Percentiles rank a stretch among this genome's conserved stretches.
Evolutionary conservation across 352 stramenopile genomes (phyloP).

Genomic region (Saprolegnia diclina): DNA sequence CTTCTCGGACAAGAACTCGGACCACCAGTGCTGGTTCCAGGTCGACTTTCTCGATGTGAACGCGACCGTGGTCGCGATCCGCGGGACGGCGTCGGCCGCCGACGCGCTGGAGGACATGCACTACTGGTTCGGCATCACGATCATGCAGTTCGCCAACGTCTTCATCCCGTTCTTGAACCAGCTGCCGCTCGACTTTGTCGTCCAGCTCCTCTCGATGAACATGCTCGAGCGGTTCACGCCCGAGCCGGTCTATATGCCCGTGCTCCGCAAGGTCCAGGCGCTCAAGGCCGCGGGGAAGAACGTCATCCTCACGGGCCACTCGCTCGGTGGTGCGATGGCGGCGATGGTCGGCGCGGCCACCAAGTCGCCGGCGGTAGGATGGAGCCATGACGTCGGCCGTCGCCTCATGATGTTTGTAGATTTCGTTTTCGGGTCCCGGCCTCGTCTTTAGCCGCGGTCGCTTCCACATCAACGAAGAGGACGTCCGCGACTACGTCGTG

Average conservation of each 20-base stretch:
- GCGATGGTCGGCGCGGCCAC: conserved; percentile 80
- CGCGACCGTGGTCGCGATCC: conserved; percentile 80
- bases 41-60: conserved; percentile 77
- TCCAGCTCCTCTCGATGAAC: conserved; percentile 78
- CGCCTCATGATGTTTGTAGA: background rate
- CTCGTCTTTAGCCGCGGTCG: conserved; percentile 74
- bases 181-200: conserved; percentile 65
- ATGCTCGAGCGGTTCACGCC: conserved; percentile 65
- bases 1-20: conserved; percentile 54
- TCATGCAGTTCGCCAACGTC: conserved; percentile 82
- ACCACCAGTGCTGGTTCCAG: conserved; percentile 80
- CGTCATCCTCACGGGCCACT: conserved; percentile 78
- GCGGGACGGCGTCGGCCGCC: conserved; percentile 71
- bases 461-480: conserved; percentile 61
- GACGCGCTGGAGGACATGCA: conserved; percentile 83
- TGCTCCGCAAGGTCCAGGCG: conserved; percentile 63
- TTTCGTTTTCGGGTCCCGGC: conserved; percentile 77
- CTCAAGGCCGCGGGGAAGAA: conserved; percentile 45
- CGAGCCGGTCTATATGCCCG: conserved; percentile 63
- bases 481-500: conserved; percentile 79
- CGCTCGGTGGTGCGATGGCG: conserved; percentile 76
- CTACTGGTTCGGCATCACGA: conserved; percentile 81
- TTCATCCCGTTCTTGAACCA: conserved; percentile 85
- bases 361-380: conserved; percentile 43
- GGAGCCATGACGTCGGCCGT: no score